Conservation (phyloP, 2,329 filamentous ascomycete species). For the Davidsoniella eucalypti region DNA sequence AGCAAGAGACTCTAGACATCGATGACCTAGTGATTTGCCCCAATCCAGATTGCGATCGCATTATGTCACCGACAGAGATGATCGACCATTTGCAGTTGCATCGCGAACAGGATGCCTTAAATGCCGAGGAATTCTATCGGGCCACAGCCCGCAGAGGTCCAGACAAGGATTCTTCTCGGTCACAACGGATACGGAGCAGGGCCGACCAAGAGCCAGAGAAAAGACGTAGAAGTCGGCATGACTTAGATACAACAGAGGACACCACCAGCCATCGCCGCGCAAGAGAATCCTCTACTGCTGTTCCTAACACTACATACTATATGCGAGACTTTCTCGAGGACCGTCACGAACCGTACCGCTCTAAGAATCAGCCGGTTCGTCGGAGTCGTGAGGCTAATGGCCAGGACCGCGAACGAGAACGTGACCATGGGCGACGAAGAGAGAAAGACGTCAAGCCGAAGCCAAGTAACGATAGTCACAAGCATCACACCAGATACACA, state of each 20-base stretch:
- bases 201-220: too few species aligned
- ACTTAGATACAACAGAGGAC: too few species aligned
- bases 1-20: too few species aligned
- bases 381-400: neutral
- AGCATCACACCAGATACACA: neutral
- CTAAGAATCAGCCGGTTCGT: too few species aligned
- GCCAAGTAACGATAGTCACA: neutral
- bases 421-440: neutral
- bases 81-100: neutral
- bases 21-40: neutral
- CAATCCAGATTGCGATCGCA: neutral
- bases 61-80: neutral
- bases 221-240: too few species aligned
- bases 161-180: too few species aligned
- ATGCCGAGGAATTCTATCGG: neutral
- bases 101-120: neutral
- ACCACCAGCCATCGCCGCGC: too few species aligned
- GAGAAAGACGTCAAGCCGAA: neutral
- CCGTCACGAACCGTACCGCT: too few species aligned
- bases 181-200: too few species aligned
- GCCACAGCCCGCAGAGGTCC: neutral
- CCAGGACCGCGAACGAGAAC: slow-evolving; percentile 1
- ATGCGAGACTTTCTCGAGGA: too few species aligned
- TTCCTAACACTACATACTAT: too few species aligned
- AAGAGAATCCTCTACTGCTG: too few species aligned